Conservation (phyloP, 108 stramenopile species). For the Epipyxis sp. region DNA sequence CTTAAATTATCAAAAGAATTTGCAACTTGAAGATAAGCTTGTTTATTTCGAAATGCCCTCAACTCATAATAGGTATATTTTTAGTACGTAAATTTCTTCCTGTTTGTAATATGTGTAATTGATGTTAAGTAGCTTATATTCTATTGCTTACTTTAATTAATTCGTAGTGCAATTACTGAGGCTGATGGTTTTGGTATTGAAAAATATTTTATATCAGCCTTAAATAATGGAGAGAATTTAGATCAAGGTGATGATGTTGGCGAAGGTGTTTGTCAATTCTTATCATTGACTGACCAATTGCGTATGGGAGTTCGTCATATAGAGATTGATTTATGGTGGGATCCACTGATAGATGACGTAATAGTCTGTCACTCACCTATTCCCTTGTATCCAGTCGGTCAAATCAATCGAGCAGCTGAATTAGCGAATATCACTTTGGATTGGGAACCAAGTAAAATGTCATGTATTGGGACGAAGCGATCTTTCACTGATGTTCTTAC, state of each 20-base stretch:
- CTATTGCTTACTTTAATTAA: too few species aligned
- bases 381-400: neutral
- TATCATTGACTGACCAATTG: neutral
- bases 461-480: neutral
- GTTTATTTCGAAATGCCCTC: neutral
- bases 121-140: too few species aligned
- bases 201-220: neutral
- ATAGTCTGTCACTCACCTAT: neutral
- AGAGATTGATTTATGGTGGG: slow-evolving; percentile 1
- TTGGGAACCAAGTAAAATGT: neutral
- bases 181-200: neutral
- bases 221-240: neutral
- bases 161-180: neutral
- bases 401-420: neutral
- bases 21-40: neutral
- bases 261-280: neutral
- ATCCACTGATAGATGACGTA: neutral
- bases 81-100: too few species aligned
- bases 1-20: neutral
- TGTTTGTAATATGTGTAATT: too few species aligned
- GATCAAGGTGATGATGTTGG: neutral
- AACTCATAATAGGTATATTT: neutral
- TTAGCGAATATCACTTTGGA: neutral
- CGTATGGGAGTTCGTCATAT: neutral
- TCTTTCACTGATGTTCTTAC: neutral